Base-by-base conservation (phyloP, 371 early-diverging fungal genomes). In the Globomyces sp. region DNA sequence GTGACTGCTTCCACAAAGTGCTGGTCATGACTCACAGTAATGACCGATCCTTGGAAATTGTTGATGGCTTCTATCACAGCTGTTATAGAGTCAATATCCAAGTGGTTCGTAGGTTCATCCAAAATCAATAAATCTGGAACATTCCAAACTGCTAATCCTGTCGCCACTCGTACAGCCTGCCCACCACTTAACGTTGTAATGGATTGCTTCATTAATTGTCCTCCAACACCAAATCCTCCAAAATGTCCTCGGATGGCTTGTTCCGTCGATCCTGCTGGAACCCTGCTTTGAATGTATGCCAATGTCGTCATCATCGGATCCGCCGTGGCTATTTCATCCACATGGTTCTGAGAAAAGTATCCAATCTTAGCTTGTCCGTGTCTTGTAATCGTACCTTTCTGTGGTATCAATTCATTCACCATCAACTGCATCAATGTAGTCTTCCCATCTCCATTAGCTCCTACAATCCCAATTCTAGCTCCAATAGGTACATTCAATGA, bases 81-180 rank as follows among this genome's bases (percentile, higher is more conserved):
- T 71, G 92, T 91, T 68, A 94, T 93, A 24, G 92, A 91, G 58
- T 91, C 90, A 65, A 86, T 78, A 64, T 87, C 88, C 36, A 95
- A 77, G 77, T 97, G 94, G 70, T 92, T 94, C 34, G 91, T 91
- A 51, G 90, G 89, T 79, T 93, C 93, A 74, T 93, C 93, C 36
- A 92, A 78, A 44, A 92, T 77, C 41, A 95, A 72, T 5, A 95
- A 79, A 70, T 95, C 89, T 4, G 93, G 89, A 34, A 74, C 65
- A 0, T 80, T 80, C 45, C 75, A 85, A n/a, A 86, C 72, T 51
- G 84, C 77, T 36, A 84, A 51, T n/a, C 90, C 91, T 57, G 93
- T 76, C 1, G 86, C 86, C 1, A 94, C 81, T 45, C 92, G 75
- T 39, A 85, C 86, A 64, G 87, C 84, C 68, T 92, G 90, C 2